A percentile compares a stretch with the other conserved stretches of the same genome.
Conservation (phyloP, 73 alveolate genomes). For the Paraurostyla sp. region DNA sequence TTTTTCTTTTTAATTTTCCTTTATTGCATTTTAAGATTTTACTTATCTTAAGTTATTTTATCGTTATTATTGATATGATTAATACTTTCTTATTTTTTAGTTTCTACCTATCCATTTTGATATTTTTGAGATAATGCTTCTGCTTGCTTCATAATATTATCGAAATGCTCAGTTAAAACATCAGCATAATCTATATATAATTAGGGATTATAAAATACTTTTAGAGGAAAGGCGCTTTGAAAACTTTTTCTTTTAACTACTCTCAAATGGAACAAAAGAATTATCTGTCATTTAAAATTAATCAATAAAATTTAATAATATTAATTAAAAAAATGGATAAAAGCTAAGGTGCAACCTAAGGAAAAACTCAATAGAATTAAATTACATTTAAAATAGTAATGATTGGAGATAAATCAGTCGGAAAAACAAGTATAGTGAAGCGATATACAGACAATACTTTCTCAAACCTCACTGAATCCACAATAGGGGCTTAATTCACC, state of each 20-base stretch:
- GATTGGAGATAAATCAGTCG: constrained; percentile 51
- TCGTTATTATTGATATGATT: no score
- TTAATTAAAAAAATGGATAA: neutral
- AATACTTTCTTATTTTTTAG: neutral
- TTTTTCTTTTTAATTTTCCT: neutral
- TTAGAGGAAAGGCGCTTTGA: neutral
- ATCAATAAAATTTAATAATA: no score
- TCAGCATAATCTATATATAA: neutral
- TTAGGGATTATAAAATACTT: neutral
- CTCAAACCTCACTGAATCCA: neutral
- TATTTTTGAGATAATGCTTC: constrained; percentile 30
- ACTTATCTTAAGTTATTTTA: neutral
- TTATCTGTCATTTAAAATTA: neutral
- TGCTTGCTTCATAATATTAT: constrained; percentile 26
- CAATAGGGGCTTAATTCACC: constrained; percentile 39
- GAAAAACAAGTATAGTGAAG: constrained; percentile 20
- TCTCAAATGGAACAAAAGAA: neutral
- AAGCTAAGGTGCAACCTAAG: neutral
- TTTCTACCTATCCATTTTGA: neutral
- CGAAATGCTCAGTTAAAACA: constrained; percentile 18
- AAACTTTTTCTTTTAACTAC: neutral
- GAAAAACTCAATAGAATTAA: neutral
- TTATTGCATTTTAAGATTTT: neutral
- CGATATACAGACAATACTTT: constrained; percentile 24
- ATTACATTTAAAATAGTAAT: constrained; percentile 32